These are phyloP conservation scores for Fusarium subtropicale DNA, from an alignment of 2,329 filamentous ascomycete species.

Conservation along the genomic window DNA sequence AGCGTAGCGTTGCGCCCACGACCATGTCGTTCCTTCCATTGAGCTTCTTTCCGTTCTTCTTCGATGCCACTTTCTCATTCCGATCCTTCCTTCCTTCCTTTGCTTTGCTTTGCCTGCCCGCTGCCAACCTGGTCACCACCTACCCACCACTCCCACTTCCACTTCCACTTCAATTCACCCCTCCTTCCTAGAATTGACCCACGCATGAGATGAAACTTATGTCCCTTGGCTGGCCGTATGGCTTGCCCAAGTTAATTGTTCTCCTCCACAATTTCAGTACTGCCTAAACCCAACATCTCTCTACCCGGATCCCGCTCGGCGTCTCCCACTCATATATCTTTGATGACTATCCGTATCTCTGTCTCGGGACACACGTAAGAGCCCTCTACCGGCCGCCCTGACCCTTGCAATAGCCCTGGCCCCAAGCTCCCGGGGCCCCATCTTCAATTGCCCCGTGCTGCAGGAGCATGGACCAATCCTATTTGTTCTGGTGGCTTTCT, in stretches of 20 bases:
- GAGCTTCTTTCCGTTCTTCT: conserved; percentile 37
- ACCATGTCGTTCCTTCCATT: conserved; percentile 33
- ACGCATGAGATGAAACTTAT: conserved; percentile 15
- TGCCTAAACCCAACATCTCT: not conserved
- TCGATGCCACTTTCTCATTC: conserved; percentile 33
- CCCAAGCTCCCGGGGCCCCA: conserved; percentile 40
- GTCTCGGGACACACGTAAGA: conserved; percentile 20
- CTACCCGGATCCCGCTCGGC: conserved; percentile 11
- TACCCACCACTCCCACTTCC: conserved; percentile 11
- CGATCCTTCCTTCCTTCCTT: conserved; percentile 8
- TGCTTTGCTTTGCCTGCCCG: not conserved
- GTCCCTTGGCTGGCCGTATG: not conserved
- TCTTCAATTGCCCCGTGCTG: conserved; percentile 43
- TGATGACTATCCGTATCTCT: conserved; percentile 5
- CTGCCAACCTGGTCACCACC: not conserved
- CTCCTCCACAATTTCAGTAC: conserved; percentile 5
- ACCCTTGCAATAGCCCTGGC: conserved; percentile 28
- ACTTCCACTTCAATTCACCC: conserved; percentile 15
- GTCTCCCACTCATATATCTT: not conserved
- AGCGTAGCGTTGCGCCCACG: conserved; percentile 40
- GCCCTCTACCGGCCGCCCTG: conserved; percentile 19
- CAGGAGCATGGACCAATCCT: conserved; percentile 38
- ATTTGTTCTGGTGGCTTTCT: conserved; percentile 47
- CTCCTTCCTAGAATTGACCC: conserved; percentile 18
- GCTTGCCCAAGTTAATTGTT: not conserved